phyloP scores from a whole-genome alignment of 192 early-diverging fungal species.

The Powellomyces hirtus region DNA sequence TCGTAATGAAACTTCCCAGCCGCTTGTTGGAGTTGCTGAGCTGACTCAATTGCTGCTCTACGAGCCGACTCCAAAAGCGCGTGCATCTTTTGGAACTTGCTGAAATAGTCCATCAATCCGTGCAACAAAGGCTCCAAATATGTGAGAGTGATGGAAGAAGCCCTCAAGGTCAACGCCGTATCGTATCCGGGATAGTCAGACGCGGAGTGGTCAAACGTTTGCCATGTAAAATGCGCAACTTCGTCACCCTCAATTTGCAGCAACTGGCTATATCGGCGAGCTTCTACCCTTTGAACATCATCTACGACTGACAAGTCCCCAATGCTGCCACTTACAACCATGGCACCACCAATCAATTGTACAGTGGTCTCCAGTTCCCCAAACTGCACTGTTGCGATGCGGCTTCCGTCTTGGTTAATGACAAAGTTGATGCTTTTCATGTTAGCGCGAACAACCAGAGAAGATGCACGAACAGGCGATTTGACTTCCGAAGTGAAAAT shows the following conservation, averaged over 20 bases:
- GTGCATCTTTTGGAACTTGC: constrained; percentile 87
- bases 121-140: constrained; percentile 76
- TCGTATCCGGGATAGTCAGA: constrained; percentile 83
- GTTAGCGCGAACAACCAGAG: constrained; percentile 72
- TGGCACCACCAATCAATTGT: constrained; percentile 54
- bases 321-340: constrained; percentile 48
- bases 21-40: constrained; percentile 72
- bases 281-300: constrained; percentile 13
- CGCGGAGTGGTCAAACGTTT: constrained; percentile 66
- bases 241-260: constrained; percentile 85
- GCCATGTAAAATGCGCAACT: constrained; percentile 82
- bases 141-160: constrained; percentile 77
- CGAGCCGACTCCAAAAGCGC: constrained; percentile 84
- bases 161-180: constrained; percentile 65
- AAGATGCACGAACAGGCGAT: constrained; percentile 5
- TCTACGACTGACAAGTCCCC: constrained; percentile 49
- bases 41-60: constrained; percentile 74
- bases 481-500: not conserved
- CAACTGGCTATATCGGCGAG: constrained; percentile 40
- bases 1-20: constrained; percentile 84
- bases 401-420: constrained; percentile 75
- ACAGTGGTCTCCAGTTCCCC: constrained; percentile 71
- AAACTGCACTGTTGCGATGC: constrained; percentile 71
- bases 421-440: constrained; percentile 77
- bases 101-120: constrained; percentile 72